Base-by-base conservation (phyloP, 176 grass and related monocot species). In the Zizania latifolia region DNA sequence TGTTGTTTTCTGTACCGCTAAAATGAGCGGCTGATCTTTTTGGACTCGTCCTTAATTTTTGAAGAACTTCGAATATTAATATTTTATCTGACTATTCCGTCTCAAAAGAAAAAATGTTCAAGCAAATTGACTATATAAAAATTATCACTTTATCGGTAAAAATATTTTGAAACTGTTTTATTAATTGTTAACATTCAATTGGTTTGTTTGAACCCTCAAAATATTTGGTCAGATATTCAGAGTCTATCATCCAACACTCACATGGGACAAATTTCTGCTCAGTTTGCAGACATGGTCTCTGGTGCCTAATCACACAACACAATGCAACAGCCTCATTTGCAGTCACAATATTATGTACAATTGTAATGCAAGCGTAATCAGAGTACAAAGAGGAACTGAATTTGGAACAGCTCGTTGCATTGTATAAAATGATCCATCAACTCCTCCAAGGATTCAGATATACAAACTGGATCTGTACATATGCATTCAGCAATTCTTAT, bases 391-490 rank as follows among this genome's bases (percentile, higher is more conserved):
- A n/a, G 2, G 17, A 53, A 7, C 44, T 45, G 43, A 16, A 51
- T n/a, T 45, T 45, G 43, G 43, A 15, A 45, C 0, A 21, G 10
- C 31, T 36, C 31, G 3, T 40, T 24, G 62, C 10, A 65, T 3
- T 1, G 5, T 66, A 23, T 12, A 10, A 66, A 66, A 39, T 66
- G 36, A 4, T 0, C 0, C 36, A 66, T 11, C 36, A 24, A 40
- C 14, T 40, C 12, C 63, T 40, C n/a, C 15, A 11, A 62, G 51
- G 39, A 28, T 28, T 51, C 40, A 12, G 63, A 66, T 35, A 65
- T 36, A 62, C 0, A 36, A 17, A 35, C 10, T 16, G 24, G 66
- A 62, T 81, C 8, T 81, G 56, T 71, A 71, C 56, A 81, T 65
- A 36, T 5, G 31, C 56, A 63, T 63, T 63, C 32, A 36, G 38